Evolutionary conservation across 2,329 filamentous ascomycete genomes (phyloP), one percentile per base, ranked within the genome.

Genomic region (Colletotrichum coccodes): DNA sequence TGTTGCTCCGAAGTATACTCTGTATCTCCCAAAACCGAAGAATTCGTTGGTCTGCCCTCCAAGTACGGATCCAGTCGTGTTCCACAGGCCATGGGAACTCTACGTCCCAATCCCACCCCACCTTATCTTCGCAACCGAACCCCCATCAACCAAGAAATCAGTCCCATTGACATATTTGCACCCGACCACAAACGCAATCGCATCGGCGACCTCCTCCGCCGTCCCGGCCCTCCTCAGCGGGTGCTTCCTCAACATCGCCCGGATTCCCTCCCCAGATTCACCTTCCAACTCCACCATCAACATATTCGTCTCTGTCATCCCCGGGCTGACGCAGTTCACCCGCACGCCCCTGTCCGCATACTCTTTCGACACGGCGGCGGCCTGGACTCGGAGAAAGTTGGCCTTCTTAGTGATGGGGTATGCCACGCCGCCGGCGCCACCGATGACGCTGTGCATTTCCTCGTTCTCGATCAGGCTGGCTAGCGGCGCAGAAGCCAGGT

Each of bases 271-370:
- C 12, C 47, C 57, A 1, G 26, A 26, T 14, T 1, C 40, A 0
- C 26, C 2, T 28, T 40, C 46, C 63, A 42, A 56, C 40, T 66
- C 64, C 30, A 12, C 50, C 58, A 26, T 26, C 49, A 66, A n/a
- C 64, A 62, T 66, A 7, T 54, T 61, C 26, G 64, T 66, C 30
- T 62, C 58, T 11, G 49, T 66, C 32, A 34, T 36, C 6, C 64
- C 64, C 1, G 64, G 64, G 14, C 58, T 61, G 11, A 62, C 64
- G 11, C 49, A 54, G 0, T 62, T 62, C 30, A 66, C 64, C n/a
- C 64, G 5, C 26, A 56, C 42, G 4, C 57, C 64, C 4, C 9
- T 28, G 5, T 32, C 26, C 7, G 49, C 49, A 12, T 38, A 62
- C 40, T 21, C 50, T 11, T 40, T 23, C 5, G 47, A 49, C 16